A percentile compares a stretch with the other conserved stretches of the same genome.
These are phyloP conservation scores for Mimosa bimucronata DNA, from an alignment of 306 rosid genomes.

Conservation along the genomic window DNA sequence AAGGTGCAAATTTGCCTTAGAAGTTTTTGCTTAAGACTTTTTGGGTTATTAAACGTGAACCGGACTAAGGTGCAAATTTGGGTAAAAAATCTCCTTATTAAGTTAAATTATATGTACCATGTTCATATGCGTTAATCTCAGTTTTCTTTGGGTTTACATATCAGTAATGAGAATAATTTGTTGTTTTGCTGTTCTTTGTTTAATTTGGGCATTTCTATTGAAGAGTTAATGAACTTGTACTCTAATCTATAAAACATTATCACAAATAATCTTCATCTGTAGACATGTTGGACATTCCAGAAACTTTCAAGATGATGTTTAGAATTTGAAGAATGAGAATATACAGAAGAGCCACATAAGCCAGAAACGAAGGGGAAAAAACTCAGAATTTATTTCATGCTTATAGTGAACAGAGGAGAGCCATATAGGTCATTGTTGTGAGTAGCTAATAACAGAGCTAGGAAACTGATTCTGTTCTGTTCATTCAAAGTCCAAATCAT, in stretches of 20 bases:
- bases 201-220: not conserved
- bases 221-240: not conserved
- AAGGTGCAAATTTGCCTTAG: no score
- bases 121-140: not conserved
- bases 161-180: not conserved
- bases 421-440: not conserved
- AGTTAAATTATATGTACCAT: not conserved
- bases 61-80: no score
- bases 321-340: not conserved
- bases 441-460: not conserved
- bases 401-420: not conserved
- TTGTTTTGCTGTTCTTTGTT: not conserved
- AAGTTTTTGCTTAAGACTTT: no score
- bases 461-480: not conserved
- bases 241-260: not conserved
- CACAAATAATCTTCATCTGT: not conserved
- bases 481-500: conserved; percentile 43
- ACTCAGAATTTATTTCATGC: not conserved
- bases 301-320: no score
- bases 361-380: not conserved
- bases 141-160: not conserved
- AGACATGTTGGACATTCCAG: not conserved
- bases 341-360: not conserved
- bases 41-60: no score
- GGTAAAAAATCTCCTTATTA: not conserved